Conservation (phyloP, 805 yeast genomes). For the Starmera amethionina region DNA sequence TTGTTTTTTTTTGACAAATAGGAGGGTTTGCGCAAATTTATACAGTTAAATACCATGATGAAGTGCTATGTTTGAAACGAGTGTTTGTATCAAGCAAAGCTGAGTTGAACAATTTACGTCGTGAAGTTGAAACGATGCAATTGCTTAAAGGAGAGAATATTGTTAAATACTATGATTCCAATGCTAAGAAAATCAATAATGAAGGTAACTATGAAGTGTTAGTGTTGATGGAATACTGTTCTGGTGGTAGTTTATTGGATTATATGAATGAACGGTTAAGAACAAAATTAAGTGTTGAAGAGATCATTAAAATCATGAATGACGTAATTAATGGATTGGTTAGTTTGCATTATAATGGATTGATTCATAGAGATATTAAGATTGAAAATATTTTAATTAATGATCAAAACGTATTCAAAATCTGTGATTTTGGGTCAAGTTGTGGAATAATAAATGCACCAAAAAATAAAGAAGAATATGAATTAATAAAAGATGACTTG, state of each 20-base stretch:
- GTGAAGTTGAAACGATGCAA: constrained; percentile 76
- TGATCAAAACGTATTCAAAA: constrained; percentile 55
- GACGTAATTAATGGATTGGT: constrained; percentile 75
- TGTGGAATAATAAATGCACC: constrained; percentile 67
- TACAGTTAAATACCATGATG: constrained; percentile 43
- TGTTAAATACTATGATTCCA: constrained; percentile 66
- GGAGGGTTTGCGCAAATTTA: constrained; percentile 82
- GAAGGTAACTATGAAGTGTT: constrained; percentile 70
- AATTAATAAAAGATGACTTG: constrained; percentile 71
- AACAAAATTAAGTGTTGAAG: constrained; percentile 66
- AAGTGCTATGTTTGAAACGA: constrained; percentile 59
- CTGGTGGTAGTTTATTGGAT: constrained; percentile 78
- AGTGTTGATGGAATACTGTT: constrained; percentile 87
- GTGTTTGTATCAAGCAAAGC: constrained; percentile 65
- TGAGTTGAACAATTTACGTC: constrained; percentile 54
- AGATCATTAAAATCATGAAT: constrained; percentile 73
- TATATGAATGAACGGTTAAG: constrained; percentile 82
- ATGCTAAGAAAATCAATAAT: constrained; percentile 47
- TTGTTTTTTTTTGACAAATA: neutral
- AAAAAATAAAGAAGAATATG: constrained; percentile 61
- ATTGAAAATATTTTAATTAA: constrained; percentile 90
- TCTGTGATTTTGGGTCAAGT: constrained; percentile 93
- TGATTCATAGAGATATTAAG: constrained; percentile 89
- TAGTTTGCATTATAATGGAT: constrained; percentile 65
- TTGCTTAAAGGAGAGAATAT: constrained; percentile 46